phyloP scores from a whole-genome alignment of 2,329 filamentous ascomycete species.

The Pyricularia sp. region DNA sequence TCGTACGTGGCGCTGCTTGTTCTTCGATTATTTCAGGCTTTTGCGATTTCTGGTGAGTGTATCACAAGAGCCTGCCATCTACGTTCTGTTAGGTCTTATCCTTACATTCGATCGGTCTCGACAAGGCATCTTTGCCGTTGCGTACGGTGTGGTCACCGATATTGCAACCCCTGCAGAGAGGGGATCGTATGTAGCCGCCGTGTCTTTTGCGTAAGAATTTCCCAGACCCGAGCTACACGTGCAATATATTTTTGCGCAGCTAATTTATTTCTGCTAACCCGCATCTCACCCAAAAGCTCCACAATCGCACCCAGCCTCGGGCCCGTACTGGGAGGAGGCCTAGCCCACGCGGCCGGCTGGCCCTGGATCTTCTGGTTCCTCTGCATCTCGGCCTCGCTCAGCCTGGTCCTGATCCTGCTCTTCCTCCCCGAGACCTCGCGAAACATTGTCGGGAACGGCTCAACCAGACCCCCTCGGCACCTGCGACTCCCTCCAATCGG shows the following conservation, averaged over 20 bases:
- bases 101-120: constrained; percentile 15
- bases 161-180: constrained; percentile 42
- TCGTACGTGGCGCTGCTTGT: constrained; percentile 31
- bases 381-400: constrained; percentile 24
- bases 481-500: not conserved
- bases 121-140: constrained; percentile 11
- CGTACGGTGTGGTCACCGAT: constrained; percentile 20
- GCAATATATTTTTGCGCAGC: not conserved
- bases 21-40: constrained; percentile 36
- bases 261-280: not conserved
- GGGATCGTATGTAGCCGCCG: constrained; percentile 38
- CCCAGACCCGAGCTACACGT: constrained; percentile 10
- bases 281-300: constrained; percentile 6
- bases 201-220: constrained; percentile 41
- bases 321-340: constrained; percentile 14
- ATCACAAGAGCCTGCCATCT: not conserved
- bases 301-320: constrained; percentile 28
- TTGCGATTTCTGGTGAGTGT: constrained; percentile 44
- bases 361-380: constrained; percentile 43
- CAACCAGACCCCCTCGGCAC: constrained; percentile 13
- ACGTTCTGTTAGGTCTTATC: not conserved
- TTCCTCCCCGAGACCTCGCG: constrained; percentile 41
- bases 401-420: constrained; percentile 22
- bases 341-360: constrained; percentile 44
- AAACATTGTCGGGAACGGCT: constrained; percentile 40